Evolutionary conservation across 2,329 filamentous ascomycete genomes (phyloP).

Genomic region (Fusarium pseudocircinatum): DNA sequence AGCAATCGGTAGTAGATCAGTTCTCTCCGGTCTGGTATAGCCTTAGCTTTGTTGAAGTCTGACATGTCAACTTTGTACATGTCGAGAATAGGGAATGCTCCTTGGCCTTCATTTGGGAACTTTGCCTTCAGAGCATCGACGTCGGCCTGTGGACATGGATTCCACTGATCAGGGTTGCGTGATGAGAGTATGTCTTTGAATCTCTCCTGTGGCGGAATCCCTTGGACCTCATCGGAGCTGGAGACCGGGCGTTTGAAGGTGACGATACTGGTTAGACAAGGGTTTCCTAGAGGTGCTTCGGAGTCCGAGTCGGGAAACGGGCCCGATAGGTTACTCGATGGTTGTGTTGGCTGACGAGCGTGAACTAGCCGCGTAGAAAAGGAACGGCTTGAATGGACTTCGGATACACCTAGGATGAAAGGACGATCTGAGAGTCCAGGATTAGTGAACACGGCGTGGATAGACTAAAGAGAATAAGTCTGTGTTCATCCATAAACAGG

Average conservation of each 20-base stretch:
- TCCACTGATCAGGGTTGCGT: constrained; percentile 54
- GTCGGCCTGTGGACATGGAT: constrained; percentile 57
- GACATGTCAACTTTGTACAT: constrained; percentile 66
- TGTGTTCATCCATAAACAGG: background rate
- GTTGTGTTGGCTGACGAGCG: constrained; percentile 56
- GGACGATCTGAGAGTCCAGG: constrained; percentile 59
- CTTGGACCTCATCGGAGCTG: constrained; percentile 52
- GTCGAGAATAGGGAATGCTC: constrained; percentile 60
- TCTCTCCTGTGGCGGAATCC: constrained; percentile 53
- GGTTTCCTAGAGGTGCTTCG: constrained; percentile 49
- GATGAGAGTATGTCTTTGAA: constrained; percentile 54
- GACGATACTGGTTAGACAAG: constrained; percentile 61
- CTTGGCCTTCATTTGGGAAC: constrained; percentile 51
- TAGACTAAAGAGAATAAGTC: constrained; percentile 53
- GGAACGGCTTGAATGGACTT: constrained; percentile 56
- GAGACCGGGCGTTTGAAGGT: constrained; percentile 60
- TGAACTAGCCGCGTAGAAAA: constrained; percentile 62
- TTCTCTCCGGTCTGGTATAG: constrained; percentile 58
- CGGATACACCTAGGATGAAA: constrained; percentile 61
- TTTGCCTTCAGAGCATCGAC: constrained; percentile 51
- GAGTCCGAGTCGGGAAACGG: constrained; percentile 54
- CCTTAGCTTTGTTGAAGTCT: constrained; percentile 53
- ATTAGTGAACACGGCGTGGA: constrained; percentile 65
- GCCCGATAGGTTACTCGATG: constrained; percentile 50
- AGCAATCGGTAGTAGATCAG: constrained; percentile 61